Evolutionary conservation across 805 yeast genomes (phyloP).

Genomic region (Candida boleticola): DNA sequence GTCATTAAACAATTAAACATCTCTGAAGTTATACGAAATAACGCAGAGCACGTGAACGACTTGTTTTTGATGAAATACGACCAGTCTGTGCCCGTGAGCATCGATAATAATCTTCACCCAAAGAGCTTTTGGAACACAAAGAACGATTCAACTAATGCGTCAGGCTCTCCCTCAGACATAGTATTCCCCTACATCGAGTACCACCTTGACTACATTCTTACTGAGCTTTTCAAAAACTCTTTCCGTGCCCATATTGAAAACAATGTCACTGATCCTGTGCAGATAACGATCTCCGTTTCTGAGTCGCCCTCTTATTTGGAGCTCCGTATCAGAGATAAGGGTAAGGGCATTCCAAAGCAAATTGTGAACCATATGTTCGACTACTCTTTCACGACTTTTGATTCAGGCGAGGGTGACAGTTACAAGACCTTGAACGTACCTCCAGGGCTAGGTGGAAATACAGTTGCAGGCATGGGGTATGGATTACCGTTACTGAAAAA

Average conservation of each 20-base stretch:
- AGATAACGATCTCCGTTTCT: slow-evolving; percentile 36
- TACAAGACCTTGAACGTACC: slow-evolving; percentile 63
- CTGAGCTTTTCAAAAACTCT: slow-evolving; percentile 84
- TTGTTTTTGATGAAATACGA: slow-evolving; percentile 83
- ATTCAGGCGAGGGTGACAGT: slow-evolving; percentile 54
- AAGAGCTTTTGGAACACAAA: slow-evolving; percentile 24
- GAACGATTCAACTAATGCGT: background rate
- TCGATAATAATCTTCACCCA: slow-evolving; percentile 43
- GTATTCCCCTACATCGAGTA: slow-evolving; percentile 79
- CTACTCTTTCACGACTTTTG: slow-evolving; percentile 82
- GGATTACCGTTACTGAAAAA: slow-evolving; percentile 79
- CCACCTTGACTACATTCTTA: slow-evolving; percentile 83
- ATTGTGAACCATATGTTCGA: slow-evolving; percentile 70
- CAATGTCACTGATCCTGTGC: slow-evolving; percentile 36
- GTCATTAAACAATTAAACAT: slow-evolving; percentile 68
- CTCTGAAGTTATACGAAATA: slow-evolving; percentile 57
- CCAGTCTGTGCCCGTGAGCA: slow-evolving; percentile 56
- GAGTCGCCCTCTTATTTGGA: slow-evolving; percentile 49
- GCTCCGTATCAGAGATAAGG: slow-evolving; percentile 78
- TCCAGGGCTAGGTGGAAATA: slow-evolving; percentile 67
- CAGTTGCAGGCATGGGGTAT: slow-evolving; percentile 94
- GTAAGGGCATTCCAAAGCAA: slow-evolving; percentile 80
- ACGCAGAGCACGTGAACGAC: slow-evolving; percentile 76
- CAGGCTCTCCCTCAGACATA: slow-evolving; percentile 21
- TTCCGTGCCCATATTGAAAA: slow-evolving; percentile 86